phyloP scores from a whole-genome alignment of 495 filamentous ascomycete species.

The Paragyromitra xinjiangensis region DNA sequence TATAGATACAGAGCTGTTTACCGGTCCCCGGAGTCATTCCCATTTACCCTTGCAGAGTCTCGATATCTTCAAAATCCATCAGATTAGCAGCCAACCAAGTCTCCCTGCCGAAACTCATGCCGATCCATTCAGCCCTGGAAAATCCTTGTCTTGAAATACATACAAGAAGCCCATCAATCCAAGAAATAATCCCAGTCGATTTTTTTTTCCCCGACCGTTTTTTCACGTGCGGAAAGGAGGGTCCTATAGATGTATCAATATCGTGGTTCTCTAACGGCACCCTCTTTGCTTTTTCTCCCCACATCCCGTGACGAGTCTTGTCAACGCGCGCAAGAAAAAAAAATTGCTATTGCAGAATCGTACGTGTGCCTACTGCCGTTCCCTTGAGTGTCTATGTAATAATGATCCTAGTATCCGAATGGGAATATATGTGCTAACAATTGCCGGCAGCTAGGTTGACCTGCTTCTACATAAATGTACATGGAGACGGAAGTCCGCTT shows the following conservation, averaged over 20 bases:
- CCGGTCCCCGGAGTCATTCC: constrained; percentile 14
- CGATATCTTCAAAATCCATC: constrained; percentile 13
- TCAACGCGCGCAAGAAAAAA: constrained; percentile 16
- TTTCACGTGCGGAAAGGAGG: constrained; percentile 39
- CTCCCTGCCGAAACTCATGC: constrained; percentile 40
- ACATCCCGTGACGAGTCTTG: constrained; percentile 36
- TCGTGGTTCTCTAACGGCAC: constrained; percentile 13
- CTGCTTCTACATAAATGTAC: not conserved
- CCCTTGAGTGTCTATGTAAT: constrained; percentile 9
- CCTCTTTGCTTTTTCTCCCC: constrained; percentile 40
- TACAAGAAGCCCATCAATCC: constrained; percentile 20
- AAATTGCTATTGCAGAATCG: constrained; percentile 32
- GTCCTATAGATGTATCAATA: constrained; percentile 20
- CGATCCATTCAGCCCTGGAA: constrained; percentile 39
- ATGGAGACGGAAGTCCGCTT: constrained; percentile 2
- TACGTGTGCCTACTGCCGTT: constrained; percentile 28
- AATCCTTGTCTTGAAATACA: constrained; percentile 31
- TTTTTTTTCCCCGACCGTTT: constrained; percentile 35
- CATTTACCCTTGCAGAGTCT: constrained; percentile 20
- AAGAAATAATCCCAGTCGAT: constrained; percentile 27
- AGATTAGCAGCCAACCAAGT: constrained; percentile 22
- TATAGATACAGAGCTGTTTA: constrained; percentile 9
- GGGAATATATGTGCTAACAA: constrained; percentile 15
- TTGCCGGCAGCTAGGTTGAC: constrained; percentile 20
- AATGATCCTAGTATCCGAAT: constrained; percentile 3